Conservation (phyloP, 2,329 filamentous ascomycete species). For the Fusarium begoniae region DNA sequence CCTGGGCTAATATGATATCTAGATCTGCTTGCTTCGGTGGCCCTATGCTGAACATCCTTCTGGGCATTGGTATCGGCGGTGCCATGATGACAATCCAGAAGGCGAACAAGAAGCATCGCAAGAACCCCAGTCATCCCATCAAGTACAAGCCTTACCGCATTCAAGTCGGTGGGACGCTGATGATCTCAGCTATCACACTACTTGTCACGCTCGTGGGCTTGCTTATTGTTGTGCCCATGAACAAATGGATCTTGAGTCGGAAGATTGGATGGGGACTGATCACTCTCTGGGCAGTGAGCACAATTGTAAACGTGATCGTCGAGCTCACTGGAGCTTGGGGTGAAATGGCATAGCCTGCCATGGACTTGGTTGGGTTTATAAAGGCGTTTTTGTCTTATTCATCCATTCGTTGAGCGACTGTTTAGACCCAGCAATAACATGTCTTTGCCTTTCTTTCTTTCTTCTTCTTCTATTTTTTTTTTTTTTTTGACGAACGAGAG, state of each 20-base stretch:
- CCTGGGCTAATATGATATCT: conserved; percentile 8
- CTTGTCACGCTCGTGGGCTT: conserved; percentile 81
- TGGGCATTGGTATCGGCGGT: conserved; percentile 92
- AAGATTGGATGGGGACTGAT: conserved; percentile 86
- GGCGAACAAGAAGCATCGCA: conserved; percentile 70
- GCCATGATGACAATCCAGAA: conserved; percentile 84
- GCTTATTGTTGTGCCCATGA: conserved; percentile 82
- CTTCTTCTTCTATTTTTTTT: too few relatives aligned
- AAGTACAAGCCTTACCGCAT: conserved; percentile 83
- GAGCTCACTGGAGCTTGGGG: conserved; percentile 72
- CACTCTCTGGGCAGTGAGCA: conserved; percentile 81
- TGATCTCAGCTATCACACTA: conserved; percentile 86
- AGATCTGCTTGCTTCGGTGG: conserved; percentile 96
- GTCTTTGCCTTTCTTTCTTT: not conserved
- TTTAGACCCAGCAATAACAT: not conserved
- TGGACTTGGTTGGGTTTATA: not conserved
- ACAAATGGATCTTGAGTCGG: conserved; percentile 85
- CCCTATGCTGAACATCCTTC: conserved; percentile 95
- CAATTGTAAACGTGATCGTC: conserved; percentile 80
- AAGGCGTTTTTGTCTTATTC: not conserved
- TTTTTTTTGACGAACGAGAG: not conserved
- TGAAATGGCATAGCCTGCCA: conserved; percentile 33
- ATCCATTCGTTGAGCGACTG: not conserved
- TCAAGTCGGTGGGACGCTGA: conserved; percentile 82
- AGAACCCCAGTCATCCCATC: conserved; percentile 72